These are phyloP conservation scores for Fusarium sp. DNA, from an alignment of 2,329 filamentous ascomycete genomes.

Conservation along the genomic window DNA sequence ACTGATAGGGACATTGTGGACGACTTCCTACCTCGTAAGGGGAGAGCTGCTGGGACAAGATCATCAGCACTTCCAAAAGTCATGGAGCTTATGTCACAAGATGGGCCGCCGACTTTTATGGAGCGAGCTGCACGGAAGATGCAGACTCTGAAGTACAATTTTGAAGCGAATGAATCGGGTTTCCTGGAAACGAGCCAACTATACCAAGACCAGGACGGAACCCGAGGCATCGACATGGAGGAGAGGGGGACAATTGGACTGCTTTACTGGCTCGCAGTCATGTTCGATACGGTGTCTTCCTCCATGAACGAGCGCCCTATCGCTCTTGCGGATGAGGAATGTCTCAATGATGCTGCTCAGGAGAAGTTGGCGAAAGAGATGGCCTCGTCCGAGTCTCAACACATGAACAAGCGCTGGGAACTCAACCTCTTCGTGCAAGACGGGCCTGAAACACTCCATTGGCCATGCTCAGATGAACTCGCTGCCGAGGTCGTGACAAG, in stretches of 20 bases:
- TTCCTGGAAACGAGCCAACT: slow-evolving; percentile 16
- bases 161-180: slow-evolving; percentile 38
- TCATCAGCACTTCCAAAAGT: slow-evolving; percentile 23
- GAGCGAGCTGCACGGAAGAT: slow-evolving; percentile 45
- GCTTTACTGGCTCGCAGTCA: slow-evolving; percentile 71
- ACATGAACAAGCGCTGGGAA: slow-evolving; percentile 27
- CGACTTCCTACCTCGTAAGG: background rate
- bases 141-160: slow-evolving; percentile 42
- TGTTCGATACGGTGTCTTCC: slow-evolving; percentile 72
- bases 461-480: slow-evolving; percentile 68
- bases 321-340: slow-evolving; percentile 56
- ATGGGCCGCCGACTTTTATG: slow-evolving; percentile 43
- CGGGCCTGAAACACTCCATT: slow-evolving; percentile 52
- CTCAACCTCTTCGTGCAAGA: slow-evolving; percentile 43
- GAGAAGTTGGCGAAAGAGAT: background rate
- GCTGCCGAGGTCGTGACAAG: slow-evolving; percentile 65
- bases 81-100: slow-evolving; percentile 38
- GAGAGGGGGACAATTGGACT: slow-evolving; percentile 65
- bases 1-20: slow-evolving; percentile 8
- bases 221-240: background rate
- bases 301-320: slow-evolving; percentile 62
- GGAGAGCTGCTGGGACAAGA: background rate
- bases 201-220: slow-evolving; percentile 10
- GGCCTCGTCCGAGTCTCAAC: background rate
- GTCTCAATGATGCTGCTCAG: slow-evolving; percentile 50